A percentile compares a stretch with the other conserved stretches of the same genome.
Evolutionary conservation across 441 rosid species (phyloP).

Genomic region (Sinapis alba): DNA sequence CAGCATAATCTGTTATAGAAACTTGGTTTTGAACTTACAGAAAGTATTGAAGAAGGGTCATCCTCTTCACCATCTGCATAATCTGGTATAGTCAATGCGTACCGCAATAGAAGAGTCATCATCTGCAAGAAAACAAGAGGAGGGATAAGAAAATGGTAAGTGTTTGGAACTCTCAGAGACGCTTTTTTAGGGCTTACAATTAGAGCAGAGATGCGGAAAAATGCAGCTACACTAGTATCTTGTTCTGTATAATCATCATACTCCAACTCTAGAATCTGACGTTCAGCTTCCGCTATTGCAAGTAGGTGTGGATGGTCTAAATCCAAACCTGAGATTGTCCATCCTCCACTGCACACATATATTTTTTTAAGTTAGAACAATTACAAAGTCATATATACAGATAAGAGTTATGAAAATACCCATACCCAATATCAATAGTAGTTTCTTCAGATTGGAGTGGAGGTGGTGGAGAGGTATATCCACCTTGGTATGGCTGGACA

Average conservation of each 20-base stretch:
- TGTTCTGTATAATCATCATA: constrained; percentile 79
- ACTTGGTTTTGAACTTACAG: constrained; percentile 56
- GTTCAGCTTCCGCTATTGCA: constrained; percentile 89
- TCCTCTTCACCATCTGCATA: constrained; percentile 58
- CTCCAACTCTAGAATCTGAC: constrained; percentile 73
- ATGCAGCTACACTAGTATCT: constrained; percentile 82
- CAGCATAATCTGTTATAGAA: neutral
- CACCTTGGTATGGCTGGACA: constrained; percentile 67
- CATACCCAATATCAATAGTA: constrained; percentile 79
- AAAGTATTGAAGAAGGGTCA: constrained; percentile 65
- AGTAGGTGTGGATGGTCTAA: constrained; percentile 74
- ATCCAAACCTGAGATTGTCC: constrained; percentile 88
- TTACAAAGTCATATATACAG: neutral
- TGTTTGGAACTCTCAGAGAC: neutral
- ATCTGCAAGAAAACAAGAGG: constrained; percentile 42
- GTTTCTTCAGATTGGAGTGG: constrained; percentile 56
- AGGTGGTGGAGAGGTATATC: constrained; percentile 72
- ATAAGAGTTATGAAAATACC: constrained; percentile 6
- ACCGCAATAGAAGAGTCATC: constrained; percentile 81
- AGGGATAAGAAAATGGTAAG: neutral
- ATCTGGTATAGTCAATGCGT: constrained; percentile 62
- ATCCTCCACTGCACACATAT: constrained; percentile 66
- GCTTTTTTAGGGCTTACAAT: constrained; percentile 47
- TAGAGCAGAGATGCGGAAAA: constrained; percentile 84
- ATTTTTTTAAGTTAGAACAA: constrained; percentile 23